A percentile compares a stretch with the other conserved stretches of the same genome.
phyloP scores from a whole-genome alignment of 371 early-diverging fungal species.

The Mucor racemosus region DNA sequence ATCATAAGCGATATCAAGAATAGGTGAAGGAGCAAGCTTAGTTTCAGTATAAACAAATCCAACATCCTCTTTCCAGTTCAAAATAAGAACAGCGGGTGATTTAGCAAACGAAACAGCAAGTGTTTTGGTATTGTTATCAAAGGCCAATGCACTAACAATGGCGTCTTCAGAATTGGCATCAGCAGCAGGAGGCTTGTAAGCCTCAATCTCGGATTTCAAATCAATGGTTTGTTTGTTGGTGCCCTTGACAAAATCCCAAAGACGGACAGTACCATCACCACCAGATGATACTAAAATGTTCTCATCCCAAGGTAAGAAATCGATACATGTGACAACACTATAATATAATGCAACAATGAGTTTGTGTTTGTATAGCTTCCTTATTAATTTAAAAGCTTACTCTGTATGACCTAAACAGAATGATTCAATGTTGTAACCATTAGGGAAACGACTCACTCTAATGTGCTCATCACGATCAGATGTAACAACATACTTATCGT shows the following conservation, averaged over 20 bases:
- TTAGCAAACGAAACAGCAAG: slow-evolving; percentile 49
- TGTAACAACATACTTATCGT: slow-evolving; percentile 78
- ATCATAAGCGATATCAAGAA: slow-evolving; percentile 41
- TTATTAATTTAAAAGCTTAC: slow-evolving; percentile 44
- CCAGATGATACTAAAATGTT: slow-evolving; percentile 78
- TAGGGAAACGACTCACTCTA: slow-evolving; percentile 88
- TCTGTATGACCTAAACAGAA: slow-evolving; percentile 93
- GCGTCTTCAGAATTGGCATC: slow-evolving; percentile 51
- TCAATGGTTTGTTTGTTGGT: slow-evolving; percentile 45
- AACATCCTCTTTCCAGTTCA: slow-evolving; percentile 33
- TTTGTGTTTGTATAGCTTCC: too few species aligned
- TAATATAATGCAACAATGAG: neutral
- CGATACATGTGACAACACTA: slow-evolving; percentile 72
- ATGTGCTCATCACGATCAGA: slow-evolving; percentile 97
- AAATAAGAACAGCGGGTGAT: slow-evolving; percentile 39
- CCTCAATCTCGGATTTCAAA: slow-evolving; percentile 48
- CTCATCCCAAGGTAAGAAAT: slow-evolving; percentile 54
- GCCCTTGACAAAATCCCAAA: slow-evolving; percentile 76
- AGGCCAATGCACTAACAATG: slow-evolving; percentile 32
- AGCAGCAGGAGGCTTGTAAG: slow-evolving; percentile 46
- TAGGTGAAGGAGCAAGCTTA: slow-evolving; percentile 32
- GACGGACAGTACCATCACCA: slow-evolving; percentile 82
- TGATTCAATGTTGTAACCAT: slow-evolving; percentile 84
- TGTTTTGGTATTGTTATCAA: slow-evolving; percentile 25
- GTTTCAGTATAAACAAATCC: slow-evolving; percentile 34